Base-by-base conservation (phyloP, 495 filamentous ascomycete genomes). In the Xylaria nigripes region DNA sequence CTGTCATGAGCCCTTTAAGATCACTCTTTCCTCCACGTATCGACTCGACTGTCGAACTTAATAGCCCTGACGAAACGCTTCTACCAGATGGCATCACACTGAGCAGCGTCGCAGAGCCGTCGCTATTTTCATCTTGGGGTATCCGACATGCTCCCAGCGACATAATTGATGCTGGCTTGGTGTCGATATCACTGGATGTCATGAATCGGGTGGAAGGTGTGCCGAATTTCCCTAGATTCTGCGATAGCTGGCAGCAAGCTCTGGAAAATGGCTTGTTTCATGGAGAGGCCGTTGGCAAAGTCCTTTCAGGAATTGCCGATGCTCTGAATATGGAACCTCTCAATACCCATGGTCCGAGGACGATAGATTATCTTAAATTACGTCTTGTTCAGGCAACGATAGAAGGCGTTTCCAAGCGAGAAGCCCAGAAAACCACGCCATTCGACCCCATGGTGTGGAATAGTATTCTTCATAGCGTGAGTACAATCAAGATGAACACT, bases 311-410 rank as follows among this genome's bases (percentile, higher is more conserved):
- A 40, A 54, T 67, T 24, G 48, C 27, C 7, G 9, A 45, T 12
- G 51, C 50, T 18, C 50, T 64, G 22, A 19, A 19, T 23, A 51
- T 9, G 13, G 45, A 45, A 23, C 6, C 19, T 6, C 34, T 38
- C 5, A 16, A 46, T 29, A 18, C 22, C 22, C 16, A 47, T n/a
- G 23, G 38, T 40, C 19, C 34, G 8, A 24, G 3, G n/a, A 1
- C 30, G 2, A 19, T 34, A 18, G 27, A 60, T n/a, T 44, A 47
- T 19, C 10, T 56, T 25, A 60, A 47, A 15, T n/a, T 66, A n/a
- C 10, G 2, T 22, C 40, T 67, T 30, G 29, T 64, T n/a, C 23
- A 56, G 16, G 48, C 61, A 8, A 62, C 61, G 6, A 61, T 58
- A 23, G 13, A 21, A 43, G 64, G 64, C 2, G 13, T 67, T 8